phyloP scores from a whole-genome alignment of 257 asterid genomes.

The Coffea eugenioides region DNA sequence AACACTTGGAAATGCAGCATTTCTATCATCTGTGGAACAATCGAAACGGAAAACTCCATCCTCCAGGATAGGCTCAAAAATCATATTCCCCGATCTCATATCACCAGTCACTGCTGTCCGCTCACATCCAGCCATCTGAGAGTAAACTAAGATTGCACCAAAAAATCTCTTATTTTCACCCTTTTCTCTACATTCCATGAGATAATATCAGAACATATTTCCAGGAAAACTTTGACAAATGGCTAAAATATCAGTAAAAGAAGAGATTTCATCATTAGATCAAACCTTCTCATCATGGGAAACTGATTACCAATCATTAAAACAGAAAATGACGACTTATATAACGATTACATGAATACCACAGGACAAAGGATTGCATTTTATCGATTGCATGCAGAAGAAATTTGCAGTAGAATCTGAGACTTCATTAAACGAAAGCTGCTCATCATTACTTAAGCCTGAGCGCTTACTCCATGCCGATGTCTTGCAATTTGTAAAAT shows the following conservation, averaged over 20 bases:
- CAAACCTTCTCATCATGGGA: slow-evolving; percentile 8
- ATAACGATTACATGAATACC: background rate
- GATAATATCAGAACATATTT: slow-evolving; percentile 20
- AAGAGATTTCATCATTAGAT: background rate
- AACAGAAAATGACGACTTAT: background rate
- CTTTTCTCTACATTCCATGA: slow-evolving; percentile 32
- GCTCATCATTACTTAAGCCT: background rate
- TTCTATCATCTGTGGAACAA: slow-evolving; percentile 72
- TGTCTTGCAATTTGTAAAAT: background rate
- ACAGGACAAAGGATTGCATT: background rate
- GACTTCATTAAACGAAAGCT: background rate
- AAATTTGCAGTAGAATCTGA: background rate
- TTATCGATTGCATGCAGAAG: background rate
- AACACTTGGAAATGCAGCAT: slow-evolving; percentile 75
- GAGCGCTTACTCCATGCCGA: background rate
- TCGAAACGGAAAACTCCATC: slow-evolving; percentile 92
- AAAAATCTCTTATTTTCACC: slow-evolving; percentile 30
- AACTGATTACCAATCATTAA: background rate
- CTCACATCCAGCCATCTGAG: slow-evolving; percentile 60
- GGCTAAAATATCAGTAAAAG: background rate
- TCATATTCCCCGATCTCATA: slow-evolving; percentile 59
- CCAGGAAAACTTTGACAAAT: slow-evolving; percentile 15
- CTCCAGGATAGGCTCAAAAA: slow-evolving; percentile 79
- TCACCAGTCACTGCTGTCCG: slow-evolving; percentile 30
- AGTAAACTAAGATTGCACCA: slow-evolving; percentile 29